Percentiles rank a stretch among this genome's conserved stretches.
Evolutionary conservation across 2,329 filamentous ascomycete species (phyloP).

Genomic region (Aspergillus oerlinghausenensis): DNA sequence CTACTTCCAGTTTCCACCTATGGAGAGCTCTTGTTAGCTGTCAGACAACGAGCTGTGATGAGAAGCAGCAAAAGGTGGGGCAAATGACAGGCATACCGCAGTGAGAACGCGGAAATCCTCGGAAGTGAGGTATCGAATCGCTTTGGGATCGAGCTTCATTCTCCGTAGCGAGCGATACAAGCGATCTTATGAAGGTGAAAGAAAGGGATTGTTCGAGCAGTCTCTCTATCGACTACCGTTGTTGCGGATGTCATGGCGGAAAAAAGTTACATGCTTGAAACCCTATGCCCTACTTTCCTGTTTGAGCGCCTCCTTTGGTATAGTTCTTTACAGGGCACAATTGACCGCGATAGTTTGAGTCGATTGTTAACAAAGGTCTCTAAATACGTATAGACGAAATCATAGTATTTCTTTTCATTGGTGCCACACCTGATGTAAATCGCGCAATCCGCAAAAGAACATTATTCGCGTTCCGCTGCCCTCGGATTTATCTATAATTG

Average conservation of each 20-base stretch:
- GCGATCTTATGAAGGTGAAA: not conserved
- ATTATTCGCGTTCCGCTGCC: not conserved
- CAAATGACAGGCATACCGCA: conserved; percentile 58
- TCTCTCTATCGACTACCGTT: not conserved
- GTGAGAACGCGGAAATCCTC: conserved; percentile 96
- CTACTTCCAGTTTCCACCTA: conserved; percentile 91
- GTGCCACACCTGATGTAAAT: not conserved
- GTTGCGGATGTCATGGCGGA: conserved; percentile 17
- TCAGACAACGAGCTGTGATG: conserved; percentile 22
- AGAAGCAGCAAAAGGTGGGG: conserved; percentile 18
- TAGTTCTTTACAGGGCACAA: not conserved
- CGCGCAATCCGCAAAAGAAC: not conserved
- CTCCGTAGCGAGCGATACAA: conserved; percentile 10
- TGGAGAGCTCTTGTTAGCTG: conserved; percentile 31
- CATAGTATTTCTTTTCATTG: not conserved
- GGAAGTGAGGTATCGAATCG: conserved; percentile 81
- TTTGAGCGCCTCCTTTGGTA: conserved; percentile 12
- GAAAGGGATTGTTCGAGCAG: conserved; percentile 3
- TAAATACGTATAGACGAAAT: not conserved
- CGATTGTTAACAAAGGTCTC: not conserved
- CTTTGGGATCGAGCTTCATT: conserved; percentile 95
- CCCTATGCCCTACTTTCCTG: conserved; percentile 39
- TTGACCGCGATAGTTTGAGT: not conserved
- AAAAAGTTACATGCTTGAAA: conserved; percentile 29
- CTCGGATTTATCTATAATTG: not conserved